These are phyloP conservation scores for Malus orientalis DNA, from an alignment of 306 rosid genomes.

Conservation along the genomic window DNA sequence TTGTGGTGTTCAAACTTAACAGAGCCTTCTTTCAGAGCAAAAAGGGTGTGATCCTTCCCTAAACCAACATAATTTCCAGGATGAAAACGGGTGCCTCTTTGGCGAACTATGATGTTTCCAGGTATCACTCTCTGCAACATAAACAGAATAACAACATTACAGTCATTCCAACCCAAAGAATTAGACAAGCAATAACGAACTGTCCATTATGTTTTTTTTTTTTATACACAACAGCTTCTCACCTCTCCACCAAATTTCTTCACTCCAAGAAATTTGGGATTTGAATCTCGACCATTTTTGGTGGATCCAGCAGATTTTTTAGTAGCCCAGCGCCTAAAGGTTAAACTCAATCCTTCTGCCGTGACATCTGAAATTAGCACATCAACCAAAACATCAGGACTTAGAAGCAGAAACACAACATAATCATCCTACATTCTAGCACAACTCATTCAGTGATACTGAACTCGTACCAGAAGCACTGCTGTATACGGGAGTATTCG, in stretches of 20 bases:
- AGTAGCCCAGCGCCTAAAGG: conserved; percentile 85
- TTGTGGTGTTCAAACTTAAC: conserved; percentile 77
- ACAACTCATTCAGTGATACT: neutral
- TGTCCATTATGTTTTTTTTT: too few relatives aligned
- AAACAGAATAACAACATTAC: conserved; percentile 1
- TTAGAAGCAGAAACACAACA: conserved; percentile 5
- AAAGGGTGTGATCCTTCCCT: conserved; percentile 81
- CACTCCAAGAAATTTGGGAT: conserved; percentile 88
- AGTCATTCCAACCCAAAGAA: neutral
- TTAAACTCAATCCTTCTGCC: conserved; percentile 64
- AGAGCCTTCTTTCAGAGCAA: conserved; percentile 73
- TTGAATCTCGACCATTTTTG: conserved; percentile 87
- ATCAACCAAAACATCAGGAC: conserved; percentile 8
- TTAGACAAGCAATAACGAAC: neutral
- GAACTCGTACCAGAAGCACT: conserved; percentile 44
- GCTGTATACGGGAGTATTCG: conserved; percentile 42
- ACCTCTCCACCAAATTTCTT: conserved; percentile 95
- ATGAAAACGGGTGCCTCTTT: conserved; percentile 87
- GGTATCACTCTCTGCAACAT: conserved; percentile 66
- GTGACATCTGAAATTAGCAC: conserved; percentile 39
- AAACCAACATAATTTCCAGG: conserved; percentile 89
- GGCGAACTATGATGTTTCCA: conserved; percentile 82
- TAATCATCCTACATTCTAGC: neutral
- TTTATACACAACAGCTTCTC: conserved; percentile 14
- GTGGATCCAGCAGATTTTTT: conserved; percentile 83